Base-by-base conservation (phyloP, 2,329 filamentous ascomycete genomes). In the Colletotrichum godetiae region DNA sequence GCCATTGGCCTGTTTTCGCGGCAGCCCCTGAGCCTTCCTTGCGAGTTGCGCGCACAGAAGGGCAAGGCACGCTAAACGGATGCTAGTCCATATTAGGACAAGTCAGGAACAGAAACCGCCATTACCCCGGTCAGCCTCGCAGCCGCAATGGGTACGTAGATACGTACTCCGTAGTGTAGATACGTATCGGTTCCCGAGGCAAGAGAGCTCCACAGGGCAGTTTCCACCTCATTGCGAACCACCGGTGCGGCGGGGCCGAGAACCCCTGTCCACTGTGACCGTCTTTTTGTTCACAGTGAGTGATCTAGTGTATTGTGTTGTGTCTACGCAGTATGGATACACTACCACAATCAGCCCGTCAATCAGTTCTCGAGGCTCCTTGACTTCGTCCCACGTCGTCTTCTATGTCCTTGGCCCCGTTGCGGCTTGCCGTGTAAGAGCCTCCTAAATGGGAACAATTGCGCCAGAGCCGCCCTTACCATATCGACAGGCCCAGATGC, bases 1-100 rank as follows among this genome's bases (percentile, higher is more conserved):
- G 61, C 62, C 68, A 82, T 82, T 82, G 81, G 79, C 60, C 68
- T 61, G 68, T 73, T 71, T 67, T 60, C 12, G 37, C 52, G 62
- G 24, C 53, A 57, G 29, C 74, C 73, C 73, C 69, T 73, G 73
- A 63, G 42, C n/a, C 29, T 52, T 55, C 59, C 55, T 55, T 60
- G 60, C 55, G 13, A 42, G 27, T 27, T n/a, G 53, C 27, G 58
- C 24, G 15, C 66, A 55, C 24, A 55, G 37, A 55, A 49, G 19
- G 19, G 11, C n/a, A 29, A 12, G 53, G 15, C 58, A 68, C 56
- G 46, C n/a, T 4, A 29, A 3, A 7, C 0, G 4, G 3, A 19
- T 8, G 2, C 70, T 73, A 73, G n/a, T 15, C 67, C 46, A 2
- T 11, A 64, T 56, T 55, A 10, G 42, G 70, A 2, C 33, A 63